Evolutionary conservation across 2,329 filamentous ascomycete genomes (phyloP), one percentile per base, ranked within the genome.

Genomic region (Capronia americana): DNA sequence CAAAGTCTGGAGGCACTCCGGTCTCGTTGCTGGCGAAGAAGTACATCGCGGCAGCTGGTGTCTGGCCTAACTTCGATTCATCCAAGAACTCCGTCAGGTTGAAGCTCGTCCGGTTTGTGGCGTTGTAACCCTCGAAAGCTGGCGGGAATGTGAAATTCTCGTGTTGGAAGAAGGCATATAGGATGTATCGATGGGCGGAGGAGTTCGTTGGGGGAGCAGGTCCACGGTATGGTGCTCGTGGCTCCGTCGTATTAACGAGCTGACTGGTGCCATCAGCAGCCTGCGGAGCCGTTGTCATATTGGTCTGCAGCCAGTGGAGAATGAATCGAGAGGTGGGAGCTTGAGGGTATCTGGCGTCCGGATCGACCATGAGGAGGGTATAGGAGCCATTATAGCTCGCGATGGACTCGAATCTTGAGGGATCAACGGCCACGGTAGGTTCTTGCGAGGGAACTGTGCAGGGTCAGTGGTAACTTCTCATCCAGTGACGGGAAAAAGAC

Each of bases 121-220:
- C 60, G 23, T 59, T 66, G 57, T 63, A 69, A 6, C 65, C 68
- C 20, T 66, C 61, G 54, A 69, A 71, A 8, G 44, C 54, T 8
- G 57, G 46, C 10, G 70, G 70, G 32, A 70, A 63, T 1, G 56
- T 62, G 59, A 70, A 71, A 50, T 70, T 70, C 11, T 60, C 58
- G 50, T 64, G 68, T 32, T 71, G 70, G 53, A 69, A 66, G 56
- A 70, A 71, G 8, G 68, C 55, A 41, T 71, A 71, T 34, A 70
- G 53, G 48, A 70, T 69, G 46, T 71, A 71, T 50, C 70, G 68
- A 51, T 71, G 70, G n/a, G 70, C 68, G n/a, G 68, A 66, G n/a
- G 67, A 70, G 57, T 71, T 67, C 12, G 70, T 65, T 5, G 70
- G 70, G 41, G 70, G 70, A 23, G 57, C 41, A 6, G 70, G 70